These are phyloP conservation scores for Colletotrichum theobromicola DNA, from an alignment of 2,329 filamentous ascomycete species.

Conservation along the genomic window DNA sequence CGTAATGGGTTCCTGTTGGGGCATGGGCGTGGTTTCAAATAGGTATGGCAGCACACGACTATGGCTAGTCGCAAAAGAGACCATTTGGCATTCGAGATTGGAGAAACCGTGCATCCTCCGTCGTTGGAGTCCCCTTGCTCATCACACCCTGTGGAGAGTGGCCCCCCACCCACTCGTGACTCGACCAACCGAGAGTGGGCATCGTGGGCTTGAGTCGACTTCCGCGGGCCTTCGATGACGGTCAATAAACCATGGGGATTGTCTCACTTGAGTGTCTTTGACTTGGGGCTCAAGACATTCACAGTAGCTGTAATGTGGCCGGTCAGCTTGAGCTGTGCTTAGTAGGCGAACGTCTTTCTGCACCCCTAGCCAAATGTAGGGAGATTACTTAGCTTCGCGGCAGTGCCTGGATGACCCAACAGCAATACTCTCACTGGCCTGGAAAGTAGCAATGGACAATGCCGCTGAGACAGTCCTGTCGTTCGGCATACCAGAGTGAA, in stretches of 20 bases:
- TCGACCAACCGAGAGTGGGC: background rate
- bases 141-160: background rate
- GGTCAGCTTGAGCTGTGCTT: background rate
- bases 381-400: background rate
- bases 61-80: background rate
- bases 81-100: background rate
- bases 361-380: background rate
- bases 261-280: background rate
- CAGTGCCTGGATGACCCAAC: background rate
- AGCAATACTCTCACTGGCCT: background rate
- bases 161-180: background rate
- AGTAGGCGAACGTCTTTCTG: background rate
- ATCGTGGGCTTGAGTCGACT: background rate
- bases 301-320: background rate
- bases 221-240: background rate
- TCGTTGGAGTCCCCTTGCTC: background rate
- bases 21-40: background rate
- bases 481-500: background rate
- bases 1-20: slow-evolving; percentile 12
- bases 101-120: background rate
- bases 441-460: background rate
- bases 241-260: background rate
- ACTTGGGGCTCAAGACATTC: background rate
- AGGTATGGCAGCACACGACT: slow-evolving; percentile 6
- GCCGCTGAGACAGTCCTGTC: background rate